These are phyloP conservation scores for Neonectria hederae DNA, from an alignment of 2,329 filamentous ascomycete genomes.

Conservation along the genomic window DNA sequence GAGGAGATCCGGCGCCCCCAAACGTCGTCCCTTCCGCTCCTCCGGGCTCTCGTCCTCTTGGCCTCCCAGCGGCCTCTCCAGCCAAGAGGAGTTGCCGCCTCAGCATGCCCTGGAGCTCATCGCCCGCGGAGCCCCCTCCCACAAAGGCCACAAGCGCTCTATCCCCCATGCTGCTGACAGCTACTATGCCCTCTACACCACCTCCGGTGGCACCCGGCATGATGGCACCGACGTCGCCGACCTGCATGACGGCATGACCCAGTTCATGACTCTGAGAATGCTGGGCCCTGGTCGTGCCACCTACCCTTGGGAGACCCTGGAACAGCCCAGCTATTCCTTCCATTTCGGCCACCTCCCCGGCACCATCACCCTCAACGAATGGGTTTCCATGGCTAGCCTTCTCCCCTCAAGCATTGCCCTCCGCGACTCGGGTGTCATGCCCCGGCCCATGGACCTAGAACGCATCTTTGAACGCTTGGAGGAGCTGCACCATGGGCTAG, in stretches of 20 bases:
- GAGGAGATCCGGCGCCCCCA: slow-evolving; percentile 29
- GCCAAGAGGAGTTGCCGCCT: slow-evolving; percentile 60
- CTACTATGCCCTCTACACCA: slow-evolving; percentile 66
- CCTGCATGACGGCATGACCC: slow-evolving; percentile 64
- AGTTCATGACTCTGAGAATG: slow-evolving; percentile 65
- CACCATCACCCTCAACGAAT: slow-evolving; percentile 77
- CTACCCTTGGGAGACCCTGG: slow-evolving; percentile 74
- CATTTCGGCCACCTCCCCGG: slow-evolving; percentile 73
- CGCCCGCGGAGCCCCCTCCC: slow-evolving; percentile 64
- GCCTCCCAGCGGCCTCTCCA: slow-evolving; percentile 64
- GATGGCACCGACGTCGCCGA: slow-evolving; percentile 59
- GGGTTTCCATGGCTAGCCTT: slow-evolving; percentile 67
- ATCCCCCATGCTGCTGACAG: slow-evolving; percentile 65
- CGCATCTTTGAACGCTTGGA: slow-evolving; percentile 68
- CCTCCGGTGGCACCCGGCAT: slow-evolving; percentile 54
- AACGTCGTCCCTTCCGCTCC: slow-evolving; percentile 32
- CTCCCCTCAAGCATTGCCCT: slow-evolving; percentile 66
- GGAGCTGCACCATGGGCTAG: slow-evolving; percentile 65
- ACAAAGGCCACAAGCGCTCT: slow-evolving; percentile 63
- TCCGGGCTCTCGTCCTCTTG: slow-evolving; percentile 58
- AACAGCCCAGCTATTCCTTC: slow-evolving; percentile 78
- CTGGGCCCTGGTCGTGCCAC: slow-evolving; percentile 54
- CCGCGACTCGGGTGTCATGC: slow-evolving; percentile 65
- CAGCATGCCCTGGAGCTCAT: slow-evolving; percentile 67
- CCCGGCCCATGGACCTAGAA: slow-evolving; percentile 68